phyloP scores from a whole-genome alignment of 2,329 filamentous ascomycete genomes.

The Penicillium sclerotiorum region DNA sequence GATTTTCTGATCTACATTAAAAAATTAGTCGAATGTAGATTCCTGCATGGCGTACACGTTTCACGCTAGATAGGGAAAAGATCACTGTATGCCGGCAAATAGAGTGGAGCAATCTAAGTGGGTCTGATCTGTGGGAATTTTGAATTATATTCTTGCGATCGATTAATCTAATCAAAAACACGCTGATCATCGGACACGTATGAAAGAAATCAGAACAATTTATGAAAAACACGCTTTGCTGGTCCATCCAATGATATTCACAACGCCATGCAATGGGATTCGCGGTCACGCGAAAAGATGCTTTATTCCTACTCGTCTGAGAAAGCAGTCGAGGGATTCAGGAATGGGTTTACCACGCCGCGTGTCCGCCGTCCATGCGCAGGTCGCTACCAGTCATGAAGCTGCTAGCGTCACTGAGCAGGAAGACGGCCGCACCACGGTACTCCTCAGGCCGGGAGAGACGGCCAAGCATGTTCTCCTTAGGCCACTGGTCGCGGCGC shows the following conservation, averaged over 20 bases:
- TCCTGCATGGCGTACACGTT: too few species aligned
- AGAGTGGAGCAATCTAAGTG: too few species aligned
- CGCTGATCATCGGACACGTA: conserved; percentile 8
- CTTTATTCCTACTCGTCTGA: too few species aligned
- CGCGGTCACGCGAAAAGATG: conserved; percentile 11
- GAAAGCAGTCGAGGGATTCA: background rate
- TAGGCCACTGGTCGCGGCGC: conserved; percentile 79
- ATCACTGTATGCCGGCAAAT: too few species aligned
- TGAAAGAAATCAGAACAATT: conserved; percentile 4
- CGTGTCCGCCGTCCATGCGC: conserved; percentile 58
- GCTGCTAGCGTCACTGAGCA: conserved; percentile 53
- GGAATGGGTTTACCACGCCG: conserved; percentile 50
- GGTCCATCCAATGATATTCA: conserved; percentile 1
- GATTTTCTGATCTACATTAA: too few species aligned
- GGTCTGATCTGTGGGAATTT: background rate
- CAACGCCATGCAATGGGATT: conserved; percentile 28
- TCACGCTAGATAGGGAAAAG: too few species aligned
- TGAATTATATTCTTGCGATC: conserved; percentile 10
- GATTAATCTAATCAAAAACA: conserved; percentile 21
- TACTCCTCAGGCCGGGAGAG: conserved; percentile 71
- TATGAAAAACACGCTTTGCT: conserved; percentile 11
- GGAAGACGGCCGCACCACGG: conserved; percentile 56
- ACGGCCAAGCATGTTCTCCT: conserved; percentile 79
- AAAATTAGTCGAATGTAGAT: too few species aligned
- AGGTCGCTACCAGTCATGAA: conserved; percentile 61